phyloP scores from a whole-genome alignment of 495 filamentous ascomycete genomes.

The Penicillium ochrochloron region DNA sequence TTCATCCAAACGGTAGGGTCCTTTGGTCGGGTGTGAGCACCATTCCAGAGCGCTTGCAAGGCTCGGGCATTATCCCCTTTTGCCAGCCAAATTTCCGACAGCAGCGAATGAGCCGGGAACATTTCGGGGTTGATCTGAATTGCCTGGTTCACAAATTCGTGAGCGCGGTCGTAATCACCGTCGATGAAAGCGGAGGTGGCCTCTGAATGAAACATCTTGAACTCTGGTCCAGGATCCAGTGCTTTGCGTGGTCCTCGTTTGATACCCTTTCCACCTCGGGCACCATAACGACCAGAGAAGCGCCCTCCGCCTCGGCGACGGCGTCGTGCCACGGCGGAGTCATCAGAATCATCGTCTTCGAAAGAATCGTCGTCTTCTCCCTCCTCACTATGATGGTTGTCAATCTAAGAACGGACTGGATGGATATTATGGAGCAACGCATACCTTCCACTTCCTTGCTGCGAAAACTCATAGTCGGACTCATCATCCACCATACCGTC shows the following conservation, averaged over 20 bases:
- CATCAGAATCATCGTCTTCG: constrained; percentile 37
- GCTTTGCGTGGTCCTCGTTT: constrained; percentile 71
- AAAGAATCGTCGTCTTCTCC: constrained; percentile 41
- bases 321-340: constrained; percentile 30
- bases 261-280: constrained; percentile 53
- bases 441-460: constrained; percentile 44
- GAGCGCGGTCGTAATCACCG: constrained; percentile 65
- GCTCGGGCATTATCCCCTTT: constrained; percentile 70
- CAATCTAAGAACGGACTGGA: background rate
- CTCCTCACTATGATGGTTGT: constrained; percentile 28
- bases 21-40: constrained; percentile 72
- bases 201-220: constrained; percentile 70
- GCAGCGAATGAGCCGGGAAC: constrained; percentile 73
- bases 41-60: constrained; percentile 67
- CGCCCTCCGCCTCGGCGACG: constrained; percentile 44
- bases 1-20: constrained; percentile 70
- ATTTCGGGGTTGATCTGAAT: constrained; percentile 85
- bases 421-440: background rate
- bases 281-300: constrained; percentile 50
- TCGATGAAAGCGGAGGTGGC: constrained; percentile 73
- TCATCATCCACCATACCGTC: constrained; percentile 31
- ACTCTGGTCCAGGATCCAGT: constrained; percentile 72
- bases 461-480: constrained; percentile 33
- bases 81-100: constrained; percentile 73
- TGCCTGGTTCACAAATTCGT: constrained; percentile 65